Evolutionary conservation across 306 rosid genomes (phyloP), one percentile per base, ranked within the genome.

Genomic region (Quercus berberidifolia): DNA sequence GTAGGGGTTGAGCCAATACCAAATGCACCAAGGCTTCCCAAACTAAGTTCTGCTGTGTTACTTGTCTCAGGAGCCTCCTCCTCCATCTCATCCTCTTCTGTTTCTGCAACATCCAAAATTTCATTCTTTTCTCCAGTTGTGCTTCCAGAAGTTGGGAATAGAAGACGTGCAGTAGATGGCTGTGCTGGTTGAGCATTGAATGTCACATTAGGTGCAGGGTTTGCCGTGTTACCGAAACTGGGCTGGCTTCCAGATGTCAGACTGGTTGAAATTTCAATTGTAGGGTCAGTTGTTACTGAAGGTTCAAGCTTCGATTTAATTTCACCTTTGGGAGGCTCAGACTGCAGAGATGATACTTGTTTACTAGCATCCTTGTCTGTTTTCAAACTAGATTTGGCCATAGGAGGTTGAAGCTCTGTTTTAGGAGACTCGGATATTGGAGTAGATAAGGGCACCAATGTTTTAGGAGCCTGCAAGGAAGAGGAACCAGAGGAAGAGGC

Each of bases 1-100:
- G 85, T 84, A 49, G 92, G 77, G 55, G 71, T 52, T 71, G 97
- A 76, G 77, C 88, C 77, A 79, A 82, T 77, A 64, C 94, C 96
- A 80, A 93, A 88, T 70, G 90, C 92, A 5, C 90, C 89, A 51
- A 90, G 82, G 87, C 82, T 76, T 80, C 91, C 90, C 80, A 94
- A 84, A 86, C 31, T 83, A 75, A 88, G 87, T 85, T 88, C 93
- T 28, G 79, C 14, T 12, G 74, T 26, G 78, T 75, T 86, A 76
- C 83, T 89, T 20, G 85, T 78, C 90, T 95, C 94, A 0, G 96
- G 91, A 81, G 97, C 95, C 83, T 95, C 98, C 85, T 95, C 98
- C 54, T 95, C 99, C 98, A 95, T 95, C 86, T 91, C 90, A 84
- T 92, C 97, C 69, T 92, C 97, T 33, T 82, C 84, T 43, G 89